Percentiles rank a stretch among this genome's conserved stretches.
Evolutionary conservation across 2,329 filamentous ascomycete genomes (phyloP).

Genomic region (Hypoxylon sp.): DNA sequence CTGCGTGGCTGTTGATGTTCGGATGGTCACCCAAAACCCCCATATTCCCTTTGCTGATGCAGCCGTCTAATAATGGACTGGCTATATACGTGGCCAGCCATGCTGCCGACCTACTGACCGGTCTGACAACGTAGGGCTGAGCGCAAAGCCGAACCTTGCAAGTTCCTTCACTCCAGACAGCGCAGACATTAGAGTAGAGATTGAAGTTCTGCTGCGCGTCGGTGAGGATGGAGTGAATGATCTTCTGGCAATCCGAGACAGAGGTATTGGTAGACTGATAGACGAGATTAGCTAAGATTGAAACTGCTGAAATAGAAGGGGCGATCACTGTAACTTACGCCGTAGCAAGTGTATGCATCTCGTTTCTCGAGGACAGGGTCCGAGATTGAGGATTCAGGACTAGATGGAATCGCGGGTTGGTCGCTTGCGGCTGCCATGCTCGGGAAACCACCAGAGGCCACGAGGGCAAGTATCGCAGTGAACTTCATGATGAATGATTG

Average conservation of each 20-base stretch:
- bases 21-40: constrained; percentile 49
- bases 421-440: constrained; percentile 12
- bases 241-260: constrained; percentile 47
- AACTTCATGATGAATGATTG: constrained; percentile 31
- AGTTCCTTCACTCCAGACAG: constrained; percentile 48
- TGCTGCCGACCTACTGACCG: constrained; percentile 50
- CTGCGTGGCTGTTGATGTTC: constrained; percentile 51
- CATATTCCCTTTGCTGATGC: constrained; percentile 45
- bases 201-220: constrained; percentile 44
- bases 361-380: constrained; percentile 45
- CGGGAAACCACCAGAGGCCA: constrained; percentile 24
- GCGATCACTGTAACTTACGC: constrained; percentile 39
- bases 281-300: constrained; percentile 13
- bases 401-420: background rate
- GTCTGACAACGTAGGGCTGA: constrained; percentile 46
- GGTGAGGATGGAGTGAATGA: constrained; percentile 45
- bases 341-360: constrained; percentile 52
- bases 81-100: constrained; percentile 50
- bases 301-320: background rate
- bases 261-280: constrained; percentile 45
- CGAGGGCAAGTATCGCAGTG: constrained; percentile 14
- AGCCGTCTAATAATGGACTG: constrained; percentile 46
- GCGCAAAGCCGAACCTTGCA: constrained; percentile 52
- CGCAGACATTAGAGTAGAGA: constrained; percentile 49
- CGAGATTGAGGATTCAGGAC: background rate